phyloP scores from a whole-genome alignment of 805 yeast genomes.

The Lachancea dasiensis region DNA sequence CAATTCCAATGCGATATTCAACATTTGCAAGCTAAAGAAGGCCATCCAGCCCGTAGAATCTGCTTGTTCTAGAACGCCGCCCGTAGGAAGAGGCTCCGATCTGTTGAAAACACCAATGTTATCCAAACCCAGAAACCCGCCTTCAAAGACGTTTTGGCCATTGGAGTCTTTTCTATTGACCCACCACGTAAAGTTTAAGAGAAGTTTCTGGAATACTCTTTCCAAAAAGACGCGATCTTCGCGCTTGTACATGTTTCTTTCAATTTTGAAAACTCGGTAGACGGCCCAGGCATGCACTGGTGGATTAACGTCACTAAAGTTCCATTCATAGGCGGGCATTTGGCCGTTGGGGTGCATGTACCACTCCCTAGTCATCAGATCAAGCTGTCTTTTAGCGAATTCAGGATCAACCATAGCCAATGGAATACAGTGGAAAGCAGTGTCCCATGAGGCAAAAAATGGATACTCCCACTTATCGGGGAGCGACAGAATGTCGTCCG shows the following conservation, averaged over 20 bases:
- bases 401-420: conserved; percentile 90
- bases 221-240: conserved; percentile 81
- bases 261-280: conserved; percentile 79
- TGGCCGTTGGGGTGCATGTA: conserved; percentile 98
- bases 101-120: conserved; percentile 90
- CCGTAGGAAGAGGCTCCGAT: conserved; percentile 89
- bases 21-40: conserved; percentile 82
- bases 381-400: conserved; percentile 84
- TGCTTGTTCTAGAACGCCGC: conserved; percentile 86
- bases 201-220: conserved; percentile 84
- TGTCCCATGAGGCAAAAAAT: conserved; percentile 95
- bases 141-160: conserved; percentile 88
- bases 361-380: conserved; percentile 86
- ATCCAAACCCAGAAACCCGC: conserved; percentile 89
- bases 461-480: conserved; percentile 98
- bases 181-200: conserved; percentile 96
- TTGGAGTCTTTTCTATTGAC: conserved; percentile 82
- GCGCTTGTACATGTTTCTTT: conserved; percentile 74
- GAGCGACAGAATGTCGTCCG: conserved; percentile 79
- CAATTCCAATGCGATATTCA: conserved; percentile 84
- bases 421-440: conserved; percentile 92
- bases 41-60: conserved; percentile 99
- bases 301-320: conserved; percentile 91
- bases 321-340: conserved; percentile 96
- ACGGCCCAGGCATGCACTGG: conserved; percentile 98